Evolutionary conservation across 441 rosid species (phyloP).

Genomic region (Mallotus repandus): DNA sequence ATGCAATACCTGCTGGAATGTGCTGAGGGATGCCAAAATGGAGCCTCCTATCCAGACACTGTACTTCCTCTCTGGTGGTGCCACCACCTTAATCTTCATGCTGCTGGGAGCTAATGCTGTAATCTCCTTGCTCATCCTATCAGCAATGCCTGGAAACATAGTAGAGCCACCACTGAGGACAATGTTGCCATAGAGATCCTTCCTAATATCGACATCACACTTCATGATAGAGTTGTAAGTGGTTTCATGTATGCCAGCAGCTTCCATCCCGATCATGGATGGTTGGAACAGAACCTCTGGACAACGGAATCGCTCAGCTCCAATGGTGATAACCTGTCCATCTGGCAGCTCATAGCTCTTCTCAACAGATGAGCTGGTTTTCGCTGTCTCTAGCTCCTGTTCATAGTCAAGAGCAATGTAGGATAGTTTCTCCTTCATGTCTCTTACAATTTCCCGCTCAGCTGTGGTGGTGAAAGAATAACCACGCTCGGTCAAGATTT

Average conservation of each 20-base stretch:
- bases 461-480: conserved; percentile 72
- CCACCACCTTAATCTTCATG: conserved; percentile 62
- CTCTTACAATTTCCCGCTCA: conserved; percentile 72
- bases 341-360: conserved; percentile 74
- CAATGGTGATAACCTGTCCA: conserved; percentile 76
- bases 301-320: conserved; percentile 71
- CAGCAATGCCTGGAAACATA: conserved; percentile 62
- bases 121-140: conserved; percentile 69
- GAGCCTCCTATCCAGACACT: conserved; percentile 74
- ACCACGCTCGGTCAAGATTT: conserved; percentile 69
- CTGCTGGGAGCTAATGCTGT: conserved; percentile 56
- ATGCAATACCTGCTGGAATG: conserved; percentile 53
- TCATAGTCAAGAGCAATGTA: conserved; percentile 74
- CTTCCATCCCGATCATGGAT: conserved; percentile 74
- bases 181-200: conserved; percentile 55
- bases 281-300: conserved; percentile 82
- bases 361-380: conserved; percentile 58
- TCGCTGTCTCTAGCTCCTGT: conserved; percentile 57
- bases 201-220: conserved; percentile 69
- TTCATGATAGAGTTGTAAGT: conserved; percentile 71
- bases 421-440: conserved; percentile 69
- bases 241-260: conserved; percentile 66
- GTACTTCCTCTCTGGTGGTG: conserved; percentile 61
- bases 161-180: conserved; percentile 63
- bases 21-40: conserved; percentile 50